Percentiles rank a stretch among this genome's conserved stretches.
Conservation (phyloP, 805 yeast species). For the Metschnikowia lachancei region DNA sequence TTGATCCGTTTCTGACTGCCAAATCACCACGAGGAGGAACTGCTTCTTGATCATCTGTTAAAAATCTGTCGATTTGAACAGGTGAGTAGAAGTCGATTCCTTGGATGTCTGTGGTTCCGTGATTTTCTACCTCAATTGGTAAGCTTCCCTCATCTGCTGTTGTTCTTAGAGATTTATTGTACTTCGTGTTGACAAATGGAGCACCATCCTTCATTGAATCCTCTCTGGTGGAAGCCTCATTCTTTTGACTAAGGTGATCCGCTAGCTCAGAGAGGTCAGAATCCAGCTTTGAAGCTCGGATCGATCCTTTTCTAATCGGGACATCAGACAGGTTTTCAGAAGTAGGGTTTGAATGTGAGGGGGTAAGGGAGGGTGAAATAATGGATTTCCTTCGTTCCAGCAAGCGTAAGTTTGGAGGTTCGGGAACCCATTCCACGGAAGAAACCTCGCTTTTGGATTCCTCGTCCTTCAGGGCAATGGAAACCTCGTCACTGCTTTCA, state of each 20-base stretch:
- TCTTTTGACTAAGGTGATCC: background rate
- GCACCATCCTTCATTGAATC: background rate
- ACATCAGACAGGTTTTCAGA: slow-evolving; percentile 3
- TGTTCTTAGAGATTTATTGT: background rate
- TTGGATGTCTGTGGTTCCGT: background rate
- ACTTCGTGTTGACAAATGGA: too few species aligned
- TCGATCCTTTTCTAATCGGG: slow-evolving; percentile 1
- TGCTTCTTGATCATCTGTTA: slow-evolving; percentile 18
- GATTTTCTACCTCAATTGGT: background rate
- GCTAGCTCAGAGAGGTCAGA: slow-evolving; percentile 3
- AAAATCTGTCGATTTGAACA: slow-evolving; percentile 15
- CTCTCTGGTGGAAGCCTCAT: background rate
- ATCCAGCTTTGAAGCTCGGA: slow-evolving; percentile 6
- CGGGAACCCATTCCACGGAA: background rate
- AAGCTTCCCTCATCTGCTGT: background rate
- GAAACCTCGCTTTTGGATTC: background rate
- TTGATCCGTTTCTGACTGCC: slow-evolving; percentile 10
- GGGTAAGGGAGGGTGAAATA: background rate
- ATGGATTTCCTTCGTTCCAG: slow-evolving; percentile 4
- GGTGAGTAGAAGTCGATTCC: slow-evolving; percentile 13
- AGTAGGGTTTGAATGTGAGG: background rate
- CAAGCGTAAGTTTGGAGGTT: background rate
- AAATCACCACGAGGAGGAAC: slow-evolving; percentile 21
- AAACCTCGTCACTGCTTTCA: background rate
- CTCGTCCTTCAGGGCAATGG: background rate